These are phyloP conservation scores for Quercus phellos DNA, from an alignment of 331 rosid species.

Conservation along the genomic window DNA sequence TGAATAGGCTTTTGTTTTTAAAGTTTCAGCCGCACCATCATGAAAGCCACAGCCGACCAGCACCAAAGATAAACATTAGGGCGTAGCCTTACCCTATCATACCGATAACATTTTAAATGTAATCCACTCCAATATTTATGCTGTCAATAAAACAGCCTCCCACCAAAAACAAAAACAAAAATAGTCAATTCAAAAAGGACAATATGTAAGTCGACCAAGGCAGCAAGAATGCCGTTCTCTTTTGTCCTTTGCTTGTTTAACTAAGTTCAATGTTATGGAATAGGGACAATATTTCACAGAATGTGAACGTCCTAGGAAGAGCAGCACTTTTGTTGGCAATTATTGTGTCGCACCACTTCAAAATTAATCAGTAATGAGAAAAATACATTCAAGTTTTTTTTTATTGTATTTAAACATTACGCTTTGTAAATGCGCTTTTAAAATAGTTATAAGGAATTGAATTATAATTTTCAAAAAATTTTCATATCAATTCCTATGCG, in stretches of 20 bases:
- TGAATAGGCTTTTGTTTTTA: not conserved
- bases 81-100: not conserved
- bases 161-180: no score
- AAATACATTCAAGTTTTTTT: no score
- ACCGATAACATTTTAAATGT: conserved; percentile 1
- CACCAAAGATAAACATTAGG: not conserved
- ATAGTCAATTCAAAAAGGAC: not conserved
- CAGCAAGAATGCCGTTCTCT: not conserved
- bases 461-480: no score
- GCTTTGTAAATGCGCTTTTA: no score
- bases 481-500: no score
- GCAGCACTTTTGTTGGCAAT: no score
- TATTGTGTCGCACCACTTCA: no score
- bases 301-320: no score
- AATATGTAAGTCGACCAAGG: not conserved
- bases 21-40: not conserved
- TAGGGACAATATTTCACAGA: no score
- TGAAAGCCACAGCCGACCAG: not conserved
- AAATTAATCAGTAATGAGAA: rapidly evolving
- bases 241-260: not conserved
- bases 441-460: no score
- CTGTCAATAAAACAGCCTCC: no score
- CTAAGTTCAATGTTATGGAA: not conserved
- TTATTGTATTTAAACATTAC: no score
- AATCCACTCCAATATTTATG: not conserved